Conservation (phyloP, 1,284 basidiomycete species). For the Ceratobasidium papillatum region DNA sequence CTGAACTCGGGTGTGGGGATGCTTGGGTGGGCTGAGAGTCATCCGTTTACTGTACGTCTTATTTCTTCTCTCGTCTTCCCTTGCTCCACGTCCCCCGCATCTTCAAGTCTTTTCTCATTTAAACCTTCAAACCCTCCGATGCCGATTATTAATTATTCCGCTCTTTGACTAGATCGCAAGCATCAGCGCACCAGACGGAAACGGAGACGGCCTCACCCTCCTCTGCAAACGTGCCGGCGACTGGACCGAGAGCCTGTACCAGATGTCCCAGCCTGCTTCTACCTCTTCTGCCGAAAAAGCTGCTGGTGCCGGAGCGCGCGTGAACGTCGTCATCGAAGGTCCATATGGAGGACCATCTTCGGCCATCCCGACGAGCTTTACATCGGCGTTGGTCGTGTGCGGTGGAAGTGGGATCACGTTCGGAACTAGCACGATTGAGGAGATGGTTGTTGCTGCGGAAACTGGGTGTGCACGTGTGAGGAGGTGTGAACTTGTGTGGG, state of each 20-base stretch:
- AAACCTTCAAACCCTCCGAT: too few species aligned
- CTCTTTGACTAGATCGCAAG: constrained; percentile 35
- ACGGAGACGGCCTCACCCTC: constrained; percentile 42
- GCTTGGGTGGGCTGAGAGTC: constrained; percentile 32
- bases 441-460: constrained; percentile 40
- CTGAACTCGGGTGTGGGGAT: constrained; percentile 38
- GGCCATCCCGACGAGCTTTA: constrained; percentile 42
- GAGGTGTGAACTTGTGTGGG: constrained; percentile 43
- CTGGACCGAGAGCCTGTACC: constrained; percentile 37
- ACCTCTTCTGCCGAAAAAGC: not conserved
- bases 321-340: constrained; percentile 44
- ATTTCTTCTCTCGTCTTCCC: not conserved
- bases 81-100: too few species aligned
- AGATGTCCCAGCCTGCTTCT: constrained; percentile 18
- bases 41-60: constrained; percentile 43
- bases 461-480: constrained; percentile 16
- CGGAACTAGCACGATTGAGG: constrained; percentile 40
- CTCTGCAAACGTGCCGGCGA: constrained; percentile 40
- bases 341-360: constrained; percentile 44
- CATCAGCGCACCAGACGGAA: constrained; percentile 25
- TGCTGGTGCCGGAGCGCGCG: constrained; percentile 36
- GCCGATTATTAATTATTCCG: not conserved
- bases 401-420: constrained; percentile 46
- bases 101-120: too few species aligned
- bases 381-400: constrained; percentile 41